A percentile compares a stretch with the other conserved stretches of the same genome.
Evolutionary conservation across 1,284 basidiomycete genomes (phyloP).

Genomic region (Malassezia furfur): DNA sequence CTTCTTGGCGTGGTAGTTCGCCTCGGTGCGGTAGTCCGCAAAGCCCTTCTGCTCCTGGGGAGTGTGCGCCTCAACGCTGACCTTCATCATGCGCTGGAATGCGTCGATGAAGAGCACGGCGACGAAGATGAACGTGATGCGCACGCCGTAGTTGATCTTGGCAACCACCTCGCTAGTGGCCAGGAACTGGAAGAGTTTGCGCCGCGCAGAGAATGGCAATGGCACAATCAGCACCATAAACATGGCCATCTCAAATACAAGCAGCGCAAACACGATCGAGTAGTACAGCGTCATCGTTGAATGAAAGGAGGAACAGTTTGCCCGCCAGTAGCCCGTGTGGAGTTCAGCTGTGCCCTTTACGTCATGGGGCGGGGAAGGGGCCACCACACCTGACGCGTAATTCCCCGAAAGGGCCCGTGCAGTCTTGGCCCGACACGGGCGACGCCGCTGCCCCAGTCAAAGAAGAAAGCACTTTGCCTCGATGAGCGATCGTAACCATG

Average conservation of each 20-base stretch:
- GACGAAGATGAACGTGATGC: constrained; percentile 92
- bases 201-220: constrained; percentile 64
- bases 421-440: neutral
- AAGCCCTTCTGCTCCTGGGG: constrained; percentile 58
- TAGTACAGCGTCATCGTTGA: constrained; percentile 44
- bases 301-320: neutral
- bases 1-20: constrained; percentile 70
- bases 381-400: neutral
- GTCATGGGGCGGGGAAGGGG: neutral
- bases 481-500: constrained; percentile 34
- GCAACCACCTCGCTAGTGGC: constrained; percentile 51
- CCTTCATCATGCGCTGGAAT: constrained; percentile 80
- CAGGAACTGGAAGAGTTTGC: constrained; percentile 65
- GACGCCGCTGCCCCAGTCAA: no score
- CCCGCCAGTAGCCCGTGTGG: neutral
- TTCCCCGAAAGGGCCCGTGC: neutral
- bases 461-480: no score
- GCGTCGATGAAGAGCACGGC: constrained; percentile 74
- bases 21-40: constrained; percentile 67
- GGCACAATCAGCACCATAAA: constrained; percentile 53
- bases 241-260: constrained; percentile 45
- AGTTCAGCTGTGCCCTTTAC: neutral
- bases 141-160: constrained; percentile 58
- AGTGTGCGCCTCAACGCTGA: constrained; percentile 64
- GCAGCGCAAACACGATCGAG: constrained; percentile 43